A percentile compares a stretch with the other conserved stretches of the same genome.
Conservation (phyloP, 306 rosid genomes). For the Morella rubra region DNA sequence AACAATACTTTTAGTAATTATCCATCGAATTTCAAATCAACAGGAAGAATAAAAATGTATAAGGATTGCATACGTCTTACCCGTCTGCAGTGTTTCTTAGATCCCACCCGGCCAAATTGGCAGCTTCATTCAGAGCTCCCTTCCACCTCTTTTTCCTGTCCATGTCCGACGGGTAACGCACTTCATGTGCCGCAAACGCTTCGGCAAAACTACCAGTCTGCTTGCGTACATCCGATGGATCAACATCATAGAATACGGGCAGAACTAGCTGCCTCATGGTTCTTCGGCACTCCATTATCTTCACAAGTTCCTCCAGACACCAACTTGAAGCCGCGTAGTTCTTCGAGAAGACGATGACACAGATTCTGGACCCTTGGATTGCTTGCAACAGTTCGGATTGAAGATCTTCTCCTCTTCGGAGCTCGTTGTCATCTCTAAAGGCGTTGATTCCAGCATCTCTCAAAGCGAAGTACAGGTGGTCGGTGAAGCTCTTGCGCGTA, state of each 20-base stretch:
- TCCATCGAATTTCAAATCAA: no score
- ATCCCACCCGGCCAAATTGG: constrained; percentile 6
- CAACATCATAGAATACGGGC: constrained; percentile 2
- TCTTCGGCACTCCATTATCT: constrained; percentile 7
- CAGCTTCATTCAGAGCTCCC: neutral
- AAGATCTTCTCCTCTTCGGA: constrained; percentile 12
- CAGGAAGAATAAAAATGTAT: no score
- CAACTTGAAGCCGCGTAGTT: constrained; percentile 1
- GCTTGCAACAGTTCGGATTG: neutral
- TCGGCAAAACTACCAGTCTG: neutral
- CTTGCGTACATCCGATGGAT: neutral
- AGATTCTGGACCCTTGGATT: constrained; percentile 14
- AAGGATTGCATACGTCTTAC: neutral
- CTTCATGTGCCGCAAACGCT: neutral
- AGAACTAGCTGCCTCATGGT: neutral
- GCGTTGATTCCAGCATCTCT: neutral
- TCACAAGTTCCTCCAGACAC: constrained; percentile 18
- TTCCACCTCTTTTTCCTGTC: neutral
- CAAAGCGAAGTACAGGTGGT: no score
- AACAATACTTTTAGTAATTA: no score
- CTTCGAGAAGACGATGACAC: neutral
- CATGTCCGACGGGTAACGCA: neutral
- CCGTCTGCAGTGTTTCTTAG: neutral
- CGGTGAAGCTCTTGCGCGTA: no score
- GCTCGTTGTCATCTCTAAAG: constrained; percentile 5